Evolutionary conservation across 164 flowering plant species (phyloP).

Genomic region (Stephania yunnanensis): DNA sequence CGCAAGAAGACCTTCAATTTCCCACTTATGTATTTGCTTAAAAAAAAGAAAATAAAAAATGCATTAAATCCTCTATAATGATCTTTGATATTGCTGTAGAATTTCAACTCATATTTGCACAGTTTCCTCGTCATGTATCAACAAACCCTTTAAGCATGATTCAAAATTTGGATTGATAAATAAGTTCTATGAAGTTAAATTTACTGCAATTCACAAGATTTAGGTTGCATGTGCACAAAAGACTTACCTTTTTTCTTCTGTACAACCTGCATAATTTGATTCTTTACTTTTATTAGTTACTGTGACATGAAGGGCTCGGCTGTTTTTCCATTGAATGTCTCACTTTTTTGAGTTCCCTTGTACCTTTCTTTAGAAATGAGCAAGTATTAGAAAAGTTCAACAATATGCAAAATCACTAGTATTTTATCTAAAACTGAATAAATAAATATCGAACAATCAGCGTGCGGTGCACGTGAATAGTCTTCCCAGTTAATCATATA

Average conservation of each 20-base stretch:
- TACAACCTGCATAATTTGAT: not conserved
- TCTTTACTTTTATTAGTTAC: not conserved
- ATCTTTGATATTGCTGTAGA: too few relatives aligned
- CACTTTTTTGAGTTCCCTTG: not conserved
- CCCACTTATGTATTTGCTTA: not conserved
- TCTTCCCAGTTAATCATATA: not conserved
- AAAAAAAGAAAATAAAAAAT: too few relatives aligned
- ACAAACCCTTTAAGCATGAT: not conserved
- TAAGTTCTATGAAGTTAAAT: too few relatives aligned
- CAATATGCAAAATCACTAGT: too few relatives aligned
- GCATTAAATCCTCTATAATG: too few relatives aligned
- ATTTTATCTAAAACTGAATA: not conserved
- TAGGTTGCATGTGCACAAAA: not conserved
- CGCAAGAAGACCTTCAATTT: not conserved
- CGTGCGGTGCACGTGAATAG: not conserved
- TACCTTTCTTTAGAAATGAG: not conserved
- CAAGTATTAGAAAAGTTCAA: not conserved
- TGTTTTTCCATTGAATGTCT: not conserved
- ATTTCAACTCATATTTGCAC: not conserved
- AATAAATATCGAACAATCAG: not conserved
- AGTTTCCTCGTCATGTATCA: not conserved
- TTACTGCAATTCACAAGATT: not conserved
- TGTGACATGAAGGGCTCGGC: not conserved
- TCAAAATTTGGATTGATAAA: too few relatives aligned
- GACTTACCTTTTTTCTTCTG: not conserved